Base-by-base conservation (phyloP, 768 basidiomycete species). In the Pleurotus ostreatus region DNA sequence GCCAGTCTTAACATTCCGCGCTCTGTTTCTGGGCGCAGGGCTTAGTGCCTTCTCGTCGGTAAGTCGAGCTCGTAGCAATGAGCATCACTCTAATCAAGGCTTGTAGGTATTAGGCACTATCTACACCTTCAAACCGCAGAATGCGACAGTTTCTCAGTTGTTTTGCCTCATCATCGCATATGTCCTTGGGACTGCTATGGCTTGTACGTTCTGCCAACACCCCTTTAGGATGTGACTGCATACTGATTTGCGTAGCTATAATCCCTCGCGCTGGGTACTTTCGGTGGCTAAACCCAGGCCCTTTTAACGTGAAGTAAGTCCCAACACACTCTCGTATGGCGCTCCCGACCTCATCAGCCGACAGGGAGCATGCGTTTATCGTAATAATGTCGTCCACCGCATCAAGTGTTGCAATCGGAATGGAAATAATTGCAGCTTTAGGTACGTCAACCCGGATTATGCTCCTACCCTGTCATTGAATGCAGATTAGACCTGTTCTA, bases 121-220 rank as follows among this genome's bases (percentile, higher is more conserved):
- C 20, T 74, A 74, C 60, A 73, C 68, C 4, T 70, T 70, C 65
- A 74, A 72, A 65, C 70, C 68, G 12, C 70, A 82, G 71, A 78
- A 77, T 62, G 80, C 81, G 2, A 68, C 71, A 0, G 81, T 82
- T 1, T 81, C 80, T 5, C 78, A 81, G 56, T 68, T 83, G 2
- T 83, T 83, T 68, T 78, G 75, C 57, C 68, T 82, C 23, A 79
- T 83, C 58, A 80, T 83, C 58, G 79, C 81, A 1, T 81, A 82
- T 61, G 74, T 81, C 20, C 68, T 82, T 2, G 80, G 80, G 1
- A 75, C 72, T 4, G 75, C 73, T 0, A 79, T 81, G 76, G 70
- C 74, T 37, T 62, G 76, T 75, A 47, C 39, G 74, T 62, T 38
- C n/a, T 16, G 9, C 26, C 6, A n/a, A 7, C 16, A 26, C 1